Base-by-base conservation (phyloP, 768 basidiomycete genomes). In the Russula brevipes region DNA sequence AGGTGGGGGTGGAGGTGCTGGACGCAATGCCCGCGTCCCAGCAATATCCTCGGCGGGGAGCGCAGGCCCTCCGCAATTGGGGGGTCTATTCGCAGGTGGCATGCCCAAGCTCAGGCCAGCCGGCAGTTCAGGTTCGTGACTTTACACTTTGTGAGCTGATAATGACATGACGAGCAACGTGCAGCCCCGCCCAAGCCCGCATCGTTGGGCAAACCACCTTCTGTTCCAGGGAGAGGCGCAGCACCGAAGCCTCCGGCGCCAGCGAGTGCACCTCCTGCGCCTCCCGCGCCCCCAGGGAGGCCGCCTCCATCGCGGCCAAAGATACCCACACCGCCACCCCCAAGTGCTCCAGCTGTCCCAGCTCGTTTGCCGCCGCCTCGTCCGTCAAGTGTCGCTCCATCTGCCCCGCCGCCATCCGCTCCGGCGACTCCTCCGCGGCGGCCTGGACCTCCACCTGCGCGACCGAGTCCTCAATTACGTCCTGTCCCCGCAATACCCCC, bases 81-180 rank as follows among this genome's bases (percentile, higher is more conserved):
- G 85, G 38, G 87, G 84, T 2, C 74, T 97, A 11, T 95, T 97
- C 70, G 92, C 94, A 50, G 93, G 91, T 16, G 94, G 94, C 1
- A 85, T 96, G 79, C 94, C 94, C 4, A 94, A 90, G 72, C 72
- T 96, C 70, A 95, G 88, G 78, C 84, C 91, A 50, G 81, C 88
- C n/a, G 89, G 85, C 12, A 79, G 71, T 58, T 38, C 61, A 46
- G 57, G 65, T 66, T 44, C 42, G 54, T 50, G 24, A 24, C 46
- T 9, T n/a, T 51, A 24, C 19, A n/a, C 31, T 54, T 8, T 17
- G 17, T 19, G 3, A 14, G 24, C 24, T 38, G 33, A 36, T 35
- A 31, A 33, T 39, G 38, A 49, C 36, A 47, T 39, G n/a, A 57
- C 52, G 19, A 11, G 54, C 17, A 33, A 42, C 5, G 36, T 66